A percentile compares a stretch with the other conserved stretches of the same genome.
These are phyloP conservation scores for Ceratobasidium sp. DNA, from an alignment of 1,284 basidiomycete genomes.

Conservation along the genomic window DNA sequence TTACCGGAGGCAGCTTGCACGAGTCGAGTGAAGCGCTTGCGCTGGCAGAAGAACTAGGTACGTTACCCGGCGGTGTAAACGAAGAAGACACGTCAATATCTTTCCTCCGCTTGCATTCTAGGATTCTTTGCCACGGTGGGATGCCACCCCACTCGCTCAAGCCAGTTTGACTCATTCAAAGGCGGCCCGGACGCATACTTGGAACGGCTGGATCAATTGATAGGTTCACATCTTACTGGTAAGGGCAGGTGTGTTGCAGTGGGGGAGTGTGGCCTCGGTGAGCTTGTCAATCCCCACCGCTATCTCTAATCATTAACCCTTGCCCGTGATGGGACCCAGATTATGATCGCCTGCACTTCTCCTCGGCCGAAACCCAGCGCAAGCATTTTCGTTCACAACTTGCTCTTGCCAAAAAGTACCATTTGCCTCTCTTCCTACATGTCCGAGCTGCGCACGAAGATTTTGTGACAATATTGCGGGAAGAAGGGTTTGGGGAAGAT, in stretches of 20 bases:
- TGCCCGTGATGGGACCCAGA: slow-evolving; percentile 64
- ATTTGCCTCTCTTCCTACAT: slow-evolving; percentile 88
- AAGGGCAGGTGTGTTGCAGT: slow-evolving; percentile 78
- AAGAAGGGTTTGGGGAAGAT: slow-evolving; percentile 73
- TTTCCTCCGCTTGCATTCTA: slow-evolving; percentile 52
- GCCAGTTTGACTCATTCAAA: slow-evolving; percentile 75
- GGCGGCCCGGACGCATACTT: slow-evolving; percentile 78
- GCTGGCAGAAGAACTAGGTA: slow-evolving; percentile 73
- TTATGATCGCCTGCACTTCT: slow-evolving; percentile 86
- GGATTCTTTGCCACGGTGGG: slow-evolving; percentile 84
- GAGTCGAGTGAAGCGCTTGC: slow-evolving; percentile 76
- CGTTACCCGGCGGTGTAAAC: slow-evolving; percentile 48
- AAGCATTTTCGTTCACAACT: slow-evolving; percentile 81
- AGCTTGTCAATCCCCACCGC: slow-evolving; percentile 48
- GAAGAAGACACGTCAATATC: background rate
- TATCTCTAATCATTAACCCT: slow-evolving; percentile 10
- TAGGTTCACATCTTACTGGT: slow-evolving; percentile 68
- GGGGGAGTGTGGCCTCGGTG: slow-evolving; percentile 89
- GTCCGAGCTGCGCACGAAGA: slow-evolving; percentile 83
- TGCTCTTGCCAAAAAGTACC: slow-evolving; percentile 75
- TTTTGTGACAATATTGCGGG: slow-evolving; percentile 75
- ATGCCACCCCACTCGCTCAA: slow-evolving; percentile 88
- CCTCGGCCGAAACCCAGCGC: slow-evolving; percentile 73
- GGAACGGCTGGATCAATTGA: slow-evolving; percentile 68
- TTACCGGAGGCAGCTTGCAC: slow-evolving; percentile 82